Base-by-base conservation (phyloP, 2,329 filamentous ascomycete genomes). In the Penicillium sp. region DNA sequence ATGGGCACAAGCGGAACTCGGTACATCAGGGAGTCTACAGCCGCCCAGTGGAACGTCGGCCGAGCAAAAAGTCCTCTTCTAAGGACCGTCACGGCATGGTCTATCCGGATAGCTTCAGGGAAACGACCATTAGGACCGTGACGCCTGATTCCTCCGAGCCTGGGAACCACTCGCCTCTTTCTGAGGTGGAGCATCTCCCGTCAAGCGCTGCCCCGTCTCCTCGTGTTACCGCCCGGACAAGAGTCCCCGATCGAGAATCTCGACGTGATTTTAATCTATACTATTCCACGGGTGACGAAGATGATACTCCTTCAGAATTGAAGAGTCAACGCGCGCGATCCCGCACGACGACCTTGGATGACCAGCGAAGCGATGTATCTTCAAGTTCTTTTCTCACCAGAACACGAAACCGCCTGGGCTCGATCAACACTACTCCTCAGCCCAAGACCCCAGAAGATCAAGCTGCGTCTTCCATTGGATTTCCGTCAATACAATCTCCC, bases 61-160 rank as follows among this genome's bases (percentile, higher is more conserved):
- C 79, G 9, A 82, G 79, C 71, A 82, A 81, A 67, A 81, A 82
- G 64, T 80, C 79, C 35, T 79, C 79, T 30, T 82, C 79, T 19
- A 78, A 76, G 62, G 79, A 82, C 64, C 76, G 79, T 38, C 79
- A 80, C 69, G 79, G 79, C 51, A 79, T 78, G 67, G 73, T 81
- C 29, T 81, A 81, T 63, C 77, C 78, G 31, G 81, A 82, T 64
- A 79, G 72, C 60, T 79, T 81, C 64, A 75, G 75, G 62, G 79
- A 80, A 51, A 73, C 72, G 23, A 77, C 77, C 46, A 81, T 82
- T 61, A 78, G 80, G 64, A 77, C 80, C 17, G 79, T 81, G 62
- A 82, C 79, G 19, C 81, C 81, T 49, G 81, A 83, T 64, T 76
- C 79, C 51, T 70, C 73, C 50, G 75, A 73, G 53, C 66, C 71